Percentiles rank a stretch among this genome's conserved stretches.
Conservation (phyloP, 2,329 filamentous ascomycete species). For the Colletotrichum sp. region DNA sequence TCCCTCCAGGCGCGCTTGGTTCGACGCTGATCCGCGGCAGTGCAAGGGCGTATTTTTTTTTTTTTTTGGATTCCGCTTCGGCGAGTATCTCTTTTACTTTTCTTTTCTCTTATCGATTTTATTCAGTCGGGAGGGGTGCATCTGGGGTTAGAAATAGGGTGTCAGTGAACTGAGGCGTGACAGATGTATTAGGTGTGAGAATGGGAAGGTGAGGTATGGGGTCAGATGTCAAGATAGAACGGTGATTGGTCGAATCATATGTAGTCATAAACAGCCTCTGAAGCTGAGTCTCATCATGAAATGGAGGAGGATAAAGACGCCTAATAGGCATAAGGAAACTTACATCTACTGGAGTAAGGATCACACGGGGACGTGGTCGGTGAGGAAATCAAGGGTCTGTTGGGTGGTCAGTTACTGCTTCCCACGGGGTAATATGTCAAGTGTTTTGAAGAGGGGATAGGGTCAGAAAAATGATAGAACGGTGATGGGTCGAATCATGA, state of each 20-base stretch:
- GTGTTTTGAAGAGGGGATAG: background rate
- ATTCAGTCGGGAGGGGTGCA: background rate
- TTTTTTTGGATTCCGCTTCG: accelerated
- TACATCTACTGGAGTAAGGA: background rate
- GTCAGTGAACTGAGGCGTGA: background rate
- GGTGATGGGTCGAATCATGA: slow-evolving; percentile 44
- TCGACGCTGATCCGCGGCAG: background rate
- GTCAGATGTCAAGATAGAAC: slow-evolving; percentile 28
- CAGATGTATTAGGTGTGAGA: background rate
- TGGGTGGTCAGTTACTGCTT: background rate
- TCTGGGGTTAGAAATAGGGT: background rate
- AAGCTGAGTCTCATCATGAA: slow-evolving; percentile 40
- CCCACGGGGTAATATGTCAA: background rate
- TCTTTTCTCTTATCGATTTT: background rate
- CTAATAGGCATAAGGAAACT: background rate
- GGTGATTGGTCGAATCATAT: slow-evolving; percentile 42
- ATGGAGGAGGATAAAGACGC: background rate
- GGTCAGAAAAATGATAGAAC: slow-evolving; percentile 30
- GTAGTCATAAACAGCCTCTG: slow-evolving; percentile 56
- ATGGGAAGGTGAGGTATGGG: background rate
- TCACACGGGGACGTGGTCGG: background rate
- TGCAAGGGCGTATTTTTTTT: background rate
- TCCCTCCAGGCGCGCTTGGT: background rate
- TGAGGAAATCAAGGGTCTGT: background rate
- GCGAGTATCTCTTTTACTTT: background rate